Evolutionary conservation across 768 basidiomycete species (phyloP).

Genomic region (Collybia nuda): DNA sequence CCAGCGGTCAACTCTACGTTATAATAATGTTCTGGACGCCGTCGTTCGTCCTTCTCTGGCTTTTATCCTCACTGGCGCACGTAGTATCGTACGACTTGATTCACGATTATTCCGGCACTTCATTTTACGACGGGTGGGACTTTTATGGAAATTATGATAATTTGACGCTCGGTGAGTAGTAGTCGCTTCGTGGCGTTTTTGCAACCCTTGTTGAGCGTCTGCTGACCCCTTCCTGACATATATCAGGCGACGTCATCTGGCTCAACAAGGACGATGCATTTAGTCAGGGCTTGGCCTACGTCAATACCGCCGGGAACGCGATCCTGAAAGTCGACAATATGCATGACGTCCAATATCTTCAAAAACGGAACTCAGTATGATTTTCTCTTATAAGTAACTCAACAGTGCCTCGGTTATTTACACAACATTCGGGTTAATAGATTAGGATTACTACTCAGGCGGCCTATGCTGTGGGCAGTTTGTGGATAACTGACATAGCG

Average conservation of each 20-base stretch:
- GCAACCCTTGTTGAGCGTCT: background rate
- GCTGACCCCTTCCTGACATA: background rate
- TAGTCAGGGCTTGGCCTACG: slow-evolving; percentile 51
- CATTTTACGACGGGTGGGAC: slow-evolving; percentile 57
- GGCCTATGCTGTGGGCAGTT: slow-evolving; percentile 39
- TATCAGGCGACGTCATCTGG: slow-evolving; percentile 63
- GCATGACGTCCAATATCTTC: slow-evolving; percentile 48
- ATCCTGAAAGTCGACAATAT: slow-evolving; percentile 77
- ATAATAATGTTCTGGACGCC: background rate
- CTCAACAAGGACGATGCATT: slow-evolving; percentile 46
- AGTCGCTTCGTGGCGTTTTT: background rate
- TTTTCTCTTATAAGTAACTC: too few relatives aligned
- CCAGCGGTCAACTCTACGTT: too few relatives aligned
- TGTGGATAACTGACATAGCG: slow-evolving; percentile 43
- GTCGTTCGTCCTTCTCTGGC: background rate
- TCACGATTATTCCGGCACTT: slow-evolving; percentile 43
- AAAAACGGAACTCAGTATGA: slow-evolving; percentile 61
- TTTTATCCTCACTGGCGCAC: background rate
- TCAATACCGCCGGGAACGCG: slow-evolving; percentile 61
- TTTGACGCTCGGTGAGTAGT: slow-evolving; percentile 37
- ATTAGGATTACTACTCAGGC: slow-evolving; percentile 44
- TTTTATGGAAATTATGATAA: slow-evolving; percentile 53
- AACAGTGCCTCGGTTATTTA: too few relatives aligned
- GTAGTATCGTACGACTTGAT: slow-evolving; percentile 20
- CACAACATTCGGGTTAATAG: slow-evolving; percentile 18